Evolutionary conservation across 2,329 filamentous ascomycete genomes (phyloP), one percentile per base, ranked within the genome.

Genomic region (Aspergillus clavatus): DNA sequence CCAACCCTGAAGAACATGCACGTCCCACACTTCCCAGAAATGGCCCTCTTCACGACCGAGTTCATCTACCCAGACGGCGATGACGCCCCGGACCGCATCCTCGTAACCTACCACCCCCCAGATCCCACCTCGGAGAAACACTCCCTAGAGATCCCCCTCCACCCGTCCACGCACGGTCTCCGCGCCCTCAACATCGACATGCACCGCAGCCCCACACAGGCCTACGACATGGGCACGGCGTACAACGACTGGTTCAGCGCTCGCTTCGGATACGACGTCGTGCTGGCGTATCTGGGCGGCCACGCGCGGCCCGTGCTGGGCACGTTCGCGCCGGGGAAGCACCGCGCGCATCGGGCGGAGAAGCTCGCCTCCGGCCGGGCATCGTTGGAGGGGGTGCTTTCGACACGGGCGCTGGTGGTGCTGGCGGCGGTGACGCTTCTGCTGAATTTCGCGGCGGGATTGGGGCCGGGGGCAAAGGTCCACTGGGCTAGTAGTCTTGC

Each of bases 181-280:
- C 63, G 72, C 0, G 65, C 64, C 21, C 57, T 83, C 1, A 66
- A 76, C 3, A 66, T 88, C 43, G 69, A 73, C 33, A 75, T 89
- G 57, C 78, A 86, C 53, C 67, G 71, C 42, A 85, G 81, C 58
- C 63, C 73, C 0, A 78, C 80, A 1, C 65, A 65, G 8, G 83
- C 75, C 1, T 85, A 81, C 59, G 74, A 81, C 40, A 85, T 89
- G 81, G 81, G 80, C 3, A 56, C 68, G 2, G 45, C 64, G 22
- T 82, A 78, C 57, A 79, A 83, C 51, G 64, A 65, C 19, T 89
- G 86, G 83, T 87, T 90, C 68, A 79, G 78, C 12, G 70, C 73
- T 16, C 77, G 81, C 50, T 80, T 89, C 33, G 83, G 83, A 5
- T 84, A 81, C 58, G 65, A 71, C 4, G 76, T 80, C 0, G 66